phyloP scores from a whole-genome alignment of 345 rosid species.

The Eucalyptus curtisii region DNA sequence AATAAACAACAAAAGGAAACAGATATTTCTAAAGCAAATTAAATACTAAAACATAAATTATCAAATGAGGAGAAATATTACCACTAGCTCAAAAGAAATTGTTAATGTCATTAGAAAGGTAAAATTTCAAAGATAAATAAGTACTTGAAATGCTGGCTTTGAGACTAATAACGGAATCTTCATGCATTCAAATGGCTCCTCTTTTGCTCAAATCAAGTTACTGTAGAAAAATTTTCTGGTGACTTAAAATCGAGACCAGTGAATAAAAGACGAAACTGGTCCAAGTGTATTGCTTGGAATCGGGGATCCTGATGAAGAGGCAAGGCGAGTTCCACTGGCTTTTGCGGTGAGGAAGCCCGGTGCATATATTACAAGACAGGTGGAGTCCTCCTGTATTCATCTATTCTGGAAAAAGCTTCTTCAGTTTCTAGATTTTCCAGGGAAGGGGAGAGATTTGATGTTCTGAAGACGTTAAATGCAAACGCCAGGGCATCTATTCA shows the following conservation, averaged over 20 bases:
- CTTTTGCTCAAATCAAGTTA: neutral
- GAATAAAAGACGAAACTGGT: neutral
- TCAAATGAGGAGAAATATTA: neutral
- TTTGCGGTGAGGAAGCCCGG: conserved; percentile 75
- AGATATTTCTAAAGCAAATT: neutral
- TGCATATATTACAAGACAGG: conserved; percentile 40
- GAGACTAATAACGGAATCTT: neutral
- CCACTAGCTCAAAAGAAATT: neutral
- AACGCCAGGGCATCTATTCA: neutral
- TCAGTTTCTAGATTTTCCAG: neutral
- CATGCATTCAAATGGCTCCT: neutral
- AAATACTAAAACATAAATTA: neutral
- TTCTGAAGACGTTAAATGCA: neutral
- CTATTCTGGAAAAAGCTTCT: neutral
- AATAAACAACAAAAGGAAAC: neutral
- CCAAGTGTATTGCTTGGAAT: neutral
- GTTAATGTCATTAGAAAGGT: neutral
- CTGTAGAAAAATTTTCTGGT: neutral
- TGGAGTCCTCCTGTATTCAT: neutral
- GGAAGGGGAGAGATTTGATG: neutral
- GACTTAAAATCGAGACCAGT: neutral
- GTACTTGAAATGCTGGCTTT: neutral
- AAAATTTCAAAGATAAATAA: neutral
- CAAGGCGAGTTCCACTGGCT: conserved; percentile 84
- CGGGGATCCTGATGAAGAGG: conserved; percentile 85